Base-by-base conservation (phyloP, 2,329 filamentous ascomycete species). In the Ophiostoma pallidulum region DNA sequence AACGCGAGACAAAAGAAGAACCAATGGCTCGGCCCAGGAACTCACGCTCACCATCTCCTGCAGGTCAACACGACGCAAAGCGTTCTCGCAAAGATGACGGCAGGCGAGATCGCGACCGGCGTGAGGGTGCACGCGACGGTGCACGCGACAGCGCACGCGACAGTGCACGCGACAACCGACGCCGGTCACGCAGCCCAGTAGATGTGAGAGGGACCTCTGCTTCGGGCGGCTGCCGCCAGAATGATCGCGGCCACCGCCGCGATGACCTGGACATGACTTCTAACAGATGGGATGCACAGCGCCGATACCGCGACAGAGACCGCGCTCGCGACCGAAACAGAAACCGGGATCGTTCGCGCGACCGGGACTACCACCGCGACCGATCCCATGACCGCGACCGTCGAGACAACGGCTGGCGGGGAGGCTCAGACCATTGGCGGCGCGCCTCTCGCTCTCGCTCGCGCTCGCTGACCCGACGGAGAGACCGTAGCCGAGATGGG, bases 11-110 rank as follows among this genome's bases (percentile, higher is more conserved):
- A 61, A 56, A 58, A 26, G 14, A 36, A 59, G 52, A 44, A 57
- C 59, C 54, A 52, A 80, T 80, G 76, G 75, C 74, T 77, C 76
- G 75, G 68, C 75, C 71, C 69, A 78, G 72, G 75, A 75, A 77
- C 72, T 77, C 76, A 70, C 76, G 86, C 85, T 91, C 86, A 90
- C 86, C 86, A 86, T 88, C 84, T 81, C 84, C 84, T 82, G 81
- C 83, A 89, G 85, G 84, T 75, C 82, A 85, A 64, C 75, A 78
- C 67, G 81, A 80, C 67, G 79, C 81, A 62, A 82, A 80, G 70
- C 84, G 79, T 70, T 78, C 68, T 61, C 75, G 74, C 59, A 76
- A 80, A 66, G 73, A 76, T 67, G 74, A 76, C 64, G 71, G 68
- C 58, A 78, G 79, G 64, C 77, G 69, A 46, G 70, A 72, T 49